Conservation (phyloP, 1,139 yeast genomes). For the Hyphopichia burtonii region DNA sequence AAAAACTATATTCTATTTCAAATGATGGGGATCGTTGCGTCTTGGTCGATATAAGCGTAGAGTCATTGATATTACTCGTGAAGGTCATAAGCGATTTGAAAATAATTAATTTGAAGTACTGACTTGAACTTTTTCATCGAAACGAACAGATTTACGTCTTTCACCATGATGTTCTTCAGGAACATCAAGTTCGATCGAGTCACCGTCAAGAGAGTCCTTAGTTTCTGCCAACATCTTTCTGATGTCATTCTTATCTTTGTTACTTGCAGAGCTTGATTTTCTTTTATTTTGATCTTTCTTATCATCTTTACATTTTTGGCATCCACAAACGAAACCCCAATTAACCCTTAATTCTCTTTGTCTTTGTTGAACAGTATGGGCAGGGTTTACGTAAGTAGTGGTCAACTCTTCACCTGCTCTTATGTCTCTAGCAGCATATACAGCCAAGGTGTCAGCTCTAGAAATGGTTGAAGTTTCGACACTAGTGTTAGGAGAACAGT, state of each 20-base stretch:
- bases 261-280: conserved; percentile 25
- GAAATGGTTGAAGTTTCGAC: conserved; percentile 49
- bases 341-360: conserved; percentile 68
- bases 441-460: conserved; percentile 55
- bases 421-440: conserved; percentile 59
- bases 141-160: conserved; percentile 71
- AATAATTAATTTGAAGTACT: conserved; percentile 2
- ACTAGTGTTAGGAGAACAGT: conserved; percentile 69
- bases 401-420: conserved; percentile 65
- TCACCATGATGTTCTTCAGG: conserved; percentile 40
- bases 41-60: neutral
- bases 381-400: conserved; percentile 70
- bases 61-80: neutral
- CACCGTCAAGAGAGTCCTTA: conserved; percentile 33
- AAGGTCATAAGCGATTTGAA: neutral
- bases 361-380: conserved; percentile 61
- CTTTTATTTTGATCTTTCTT: conserved; percentile 37
- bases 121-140: conserved; percentile 55
- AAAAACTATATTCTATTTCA: too few relatives aligned
- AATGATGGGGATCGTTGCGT: neutral
- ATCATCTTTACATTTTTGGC: conserved; percentile 65
- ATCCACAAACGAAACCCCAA: conserved; percentile 80
- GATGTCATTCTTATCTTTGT: conserved; percentile 34
- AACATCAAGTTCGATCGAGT: conserved; percentile 48
- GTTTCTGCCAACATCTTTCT: conserved; percentile 44